Conservation (phyloP, 179 eudicot genomes). For the Vitellaria paradoxa region DNA sequence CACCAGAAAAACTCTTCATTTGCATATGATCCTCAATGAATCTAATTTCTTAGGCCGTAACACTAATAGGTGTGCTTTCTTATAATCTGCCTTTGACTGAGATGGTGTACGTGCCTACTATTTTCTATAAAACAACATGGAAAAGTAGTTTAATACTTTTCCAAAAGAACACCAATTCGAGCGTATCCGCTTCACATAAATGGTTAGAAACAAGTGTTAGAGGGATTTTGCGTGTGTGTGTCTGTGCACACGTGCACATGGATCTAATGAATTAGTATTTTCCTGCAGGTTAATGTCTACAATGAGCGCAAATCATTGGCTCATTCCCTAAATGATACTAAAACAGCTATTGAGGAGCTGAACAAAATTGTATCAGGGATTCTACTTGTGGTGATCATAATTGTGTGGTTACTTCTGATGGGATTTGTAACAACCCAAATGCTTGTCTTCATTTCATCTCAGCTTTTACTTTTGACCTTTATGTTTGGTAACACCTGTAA, state of each 20-base stretch:
- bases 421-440: slow-evolving; percentile 60
- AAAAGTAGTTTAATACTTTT: neutral
- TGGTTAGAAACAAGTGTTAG: neutral
- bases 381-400: slow-evolving; percentile 33
- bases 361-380: slow-evolving; percentile 46
- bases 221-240: neutral
- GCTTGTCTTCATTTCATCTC: slow-evolving; percentile 46
- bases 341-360: slow-evolving; percentile 69
- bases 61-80: neutral
- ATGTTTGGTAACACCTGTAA: slow-evolving; percentile 48
- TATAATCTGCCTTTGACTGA: neutral
- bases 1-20: neutral
- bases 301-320: slow-evolving; percentile 56
- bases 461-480: slow-evolving; percentile 44
- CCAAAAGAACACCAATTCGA: neutral
- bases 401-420: slow-evolving; percentile 73
- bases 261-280: neutral
- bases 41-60: neutral
- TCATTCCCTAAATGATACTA: slow-evolving; percentile 62
- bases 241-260: too few relatives aligned
- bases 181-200: neutral
- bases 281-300: slow-evolving; percentile 49
- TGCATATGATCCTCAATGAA: neutral
- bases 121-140: neutral
- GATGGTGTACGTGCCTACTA: neutral